phyloP scores from a whole-genome alignment of 176 grass and related monocot genomes.

The Saccharum spontaneum region DNA sequence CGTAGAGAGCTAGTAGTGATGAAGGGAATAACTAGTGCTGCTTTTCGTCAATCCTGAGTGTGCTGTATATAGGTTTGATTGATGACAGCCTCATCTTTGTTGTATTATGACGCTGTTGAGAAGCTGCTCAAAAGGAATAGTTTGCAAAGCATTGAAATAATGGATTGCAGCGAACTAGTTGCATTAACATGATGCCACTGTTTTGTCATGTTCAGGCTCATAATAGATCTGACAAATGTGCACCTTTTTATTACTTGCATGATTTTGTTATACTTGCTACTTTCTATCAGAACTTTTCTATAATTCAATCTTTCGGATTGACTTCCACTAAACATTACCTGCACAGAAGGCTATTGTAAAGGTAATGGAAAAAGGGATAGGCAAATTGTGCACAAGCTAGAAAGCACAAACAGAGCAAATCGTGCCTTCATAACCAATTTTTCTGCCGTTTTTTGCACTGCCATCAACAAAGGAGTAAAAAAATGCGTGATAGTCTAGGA shows the following conservation, averaged over 20 bases:
- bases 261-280: not conserved
- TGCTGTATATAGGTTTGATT: slow-evolving; percentile 41
- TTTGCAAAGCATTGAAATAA: slow-evolving; percentile 34
- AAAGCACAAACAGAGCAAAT: not conserved
- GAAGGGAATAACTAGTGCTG: not conserved
- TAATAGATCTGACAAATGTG: not conserved
- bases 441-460: not conserved
- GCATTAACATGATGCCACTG: not conserved
- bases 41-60: not conserved
- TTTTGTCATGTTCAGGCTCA: not conserved
- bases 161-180: slow-evolving; percentile 16
- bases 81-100: slow-evolving; percentile 19
- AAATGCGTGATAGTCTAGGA: not conserved
- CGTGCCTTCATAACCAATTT: not conserved
- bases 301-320: not conserved
- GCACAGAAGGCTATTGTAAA: not conserved
- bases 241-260: not conserved
- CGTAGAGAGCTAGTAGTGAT: slow-evolving; percentile 17
- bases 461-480: not conserved
- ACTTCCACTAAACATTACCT: not conserved
- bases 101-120: not conserved
- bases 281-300: not conserved
- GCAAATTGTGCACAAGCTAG: not conserved
- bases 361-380: not conserved
- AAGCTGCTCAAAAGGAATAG: slow-evolving; percentile 1